Conservation (phyloP, 352 stramenopile genomes). For the Saprolegnia parasitica region DNA sequence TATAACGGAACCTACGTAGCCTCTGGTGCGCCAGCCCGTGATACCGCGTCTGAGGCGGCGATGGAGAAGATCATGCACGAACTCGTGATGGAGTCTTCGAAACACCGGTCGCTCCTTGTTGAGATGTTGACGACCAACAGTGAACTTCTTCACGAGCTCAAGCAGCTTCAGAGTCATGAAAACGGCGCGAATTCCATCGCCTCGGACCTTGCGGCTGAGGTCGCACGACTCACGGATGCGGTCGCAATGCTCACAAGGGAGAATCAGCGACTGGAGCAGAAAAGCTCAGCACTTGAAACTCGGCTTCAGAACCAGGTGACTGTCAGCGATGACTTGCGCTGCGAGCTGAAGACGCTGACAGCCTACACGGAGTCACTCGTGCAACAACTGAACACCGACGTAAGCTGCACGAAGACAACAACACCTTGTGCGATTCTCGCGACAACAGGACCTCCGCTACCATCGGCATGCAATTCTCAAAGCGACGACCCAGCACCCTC, state of each 20-base stretch:
- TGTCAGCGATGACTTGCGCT: slow-evolving; percentile 1
- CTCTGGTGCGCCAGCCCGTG: neutral
- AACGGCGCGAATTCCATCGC: neutral
- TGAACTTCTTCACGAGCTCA: slow-evolving; percentile 2
- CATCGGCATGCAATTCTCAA: neutral
- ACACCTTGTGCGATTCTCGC: neutral
- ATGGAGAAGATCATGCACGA: neutral
- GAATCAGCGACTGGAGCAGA: neutral
- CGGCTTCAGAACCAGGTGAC: slow-evolving; percentile 9
- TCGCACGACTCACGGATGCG: neutral
- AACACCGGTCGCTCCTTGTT: slow-evolving; percentile 7
- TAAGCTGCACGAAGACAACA: neutral
- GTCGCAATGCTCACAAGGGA: neutral
- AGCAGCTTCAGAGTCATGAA: neutral
- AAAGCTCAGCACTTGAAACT: neutral
- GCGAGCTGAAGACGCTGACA: neutral
- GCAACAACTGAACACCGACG: neutral
- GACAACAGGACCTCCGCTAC: neutral
- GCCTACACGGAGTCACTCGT: neutral
- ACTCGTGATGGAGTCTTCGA: neutral
- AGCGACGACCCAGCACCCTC: neutral
- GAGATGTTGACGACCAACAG: slow-evolving; percentile 5
- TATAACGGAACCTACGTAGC: neutral
- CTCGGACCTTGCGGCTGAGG: neutral
- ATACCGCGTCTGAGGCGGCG: neutral